Percentiles rank a stretch among this genome's conserved stretches.
These are phyloP conservation scores for Metschnikowia aberdeeniae DNA, from an alignment of 805 yeast genomes.

Conservation along the genomic window DNA sequence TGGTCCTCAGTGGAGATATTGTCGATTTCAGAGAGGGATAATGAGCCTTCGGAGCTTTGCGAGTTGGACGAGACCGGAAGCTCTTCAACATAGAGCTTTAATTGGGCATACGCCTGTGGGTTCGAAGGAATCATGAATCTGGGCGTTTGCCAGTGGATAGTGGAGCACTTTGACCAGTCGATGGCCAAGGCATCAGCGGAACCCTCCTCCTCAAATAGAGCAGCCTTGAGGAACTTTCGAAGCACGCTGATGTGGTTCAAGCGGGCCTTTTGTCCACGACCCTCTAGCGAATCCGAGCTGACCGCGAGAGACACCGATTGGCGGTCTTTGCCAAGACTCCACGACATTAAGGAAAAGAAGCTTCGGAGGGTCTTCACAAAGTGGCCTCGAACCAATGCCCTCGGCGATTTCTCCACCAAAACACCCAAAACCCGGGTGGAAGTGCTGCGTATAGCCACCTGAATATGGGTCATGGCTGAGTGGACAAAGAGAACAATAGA, in stretches of 20 bases:
- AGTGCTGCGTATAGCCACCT: constrained; percentile 68
- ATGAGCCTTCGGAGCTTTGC: constrained; percentile 20
- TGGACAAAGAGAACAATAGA: constrained; percentile 67
- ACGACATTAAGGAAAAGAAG: constrained; percentile 66
- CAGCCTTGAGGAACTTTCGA: constrained; percentile 41
- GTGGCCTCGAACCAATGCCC: constrained; percentile 53
- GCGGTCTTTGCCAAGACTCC: constrained; percentile 51
- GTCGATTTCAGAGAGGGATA: constrained; percentile 37
- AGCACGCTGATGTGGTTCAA: constrained; percentile 40
- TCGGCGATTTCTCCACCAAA: constrained; percentile 52
- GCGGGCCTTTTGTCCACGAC: constrained; percentile 35
- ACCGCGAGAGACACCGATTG: constrained; percentile 33
- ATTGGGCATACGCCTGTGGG: constrained; percentile 61
- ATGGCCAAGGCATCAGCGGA: constrained; percentile 13
- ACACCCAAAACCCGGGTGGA: constrained; percentile 64
- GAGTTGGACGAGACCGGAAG: constrained; percentile 15
- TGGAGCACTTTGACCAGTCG: constrained; percentile 14
- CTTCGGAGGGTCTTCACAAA: constrained; percentile 69
- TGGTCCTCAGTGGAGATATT: constrained; percentile 57
- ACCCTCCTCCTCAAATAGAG: constrained; percentile 31
- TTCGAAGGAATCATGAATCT: constrained; percentile 48
- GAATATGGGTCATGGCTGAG: constrained; percentile 92
- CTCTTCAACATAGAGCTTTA: constrained; percentile 54
- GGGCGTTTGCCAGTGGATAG: constrained; percentile 45
- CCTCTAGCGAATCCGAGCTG: constrained; percentile 30